Evolutionary conservation across 148 eudicot species (phyloP).

Genomic region (Rhododendron griersonianum): DNA sequence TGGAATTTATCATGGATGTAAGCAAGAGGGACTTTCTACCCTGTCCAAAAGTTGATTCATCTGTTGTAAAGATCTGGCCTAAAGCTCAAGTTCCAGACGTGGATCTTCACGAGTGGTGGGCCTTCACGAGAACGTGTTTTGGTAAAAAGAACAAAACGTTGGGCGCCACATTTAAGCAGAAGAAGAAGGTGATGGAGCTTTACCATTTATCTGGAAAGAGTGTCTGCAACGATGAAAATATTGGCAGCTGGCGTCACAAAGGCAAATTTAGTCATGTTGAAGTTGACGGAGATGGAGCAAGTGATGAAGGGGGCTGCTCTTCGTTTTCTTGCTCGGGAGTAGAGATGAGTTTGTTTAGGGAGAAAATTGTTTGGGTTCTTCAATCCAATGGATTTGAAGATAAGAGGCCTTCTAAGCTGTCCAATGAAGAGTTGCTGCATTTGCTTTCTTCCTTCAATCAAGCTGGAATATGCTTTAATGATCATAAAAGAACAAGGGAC

Average conservation of each 20-base stretch:
- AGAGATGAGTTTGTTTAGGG: slow-evolving; percentile 41
- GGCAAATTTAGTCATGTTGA: slow-evolving; percentile 19
- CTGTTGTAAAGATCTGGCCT: slow-evolving; percentile 65
- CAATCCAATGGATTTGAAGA: slow-evolving; percentile 65
- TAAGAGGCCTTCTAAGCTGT: slow-evolving; percentile 90
- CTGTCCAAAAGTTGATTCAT: slow-evolving; percentile 84
- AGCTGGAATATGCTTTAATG: slow-evolving; percentile 58
- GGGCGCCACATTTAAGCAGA: slow-evolving; percentile 89
- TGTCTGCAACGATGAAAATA: slow-evolving; percentile 18
- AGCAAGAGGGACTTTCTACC: slow-evolving; percentile 88
- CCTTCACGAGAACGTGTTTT: slow-evolving; percentile 80
- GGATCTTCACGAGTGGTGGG: slow-evolving; percentile 86
- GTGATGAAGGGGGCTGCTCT: slow-evolving; percentile 8
- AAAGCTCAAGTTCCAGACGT: slow-evolving; percentile 57
- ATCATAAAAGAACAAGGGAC: slow-evolving; percentile 26
- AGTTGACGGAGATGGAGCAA: slow-evolving; percentile 21
- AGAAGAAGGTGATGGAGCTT: slow-evolving; percentile 73
- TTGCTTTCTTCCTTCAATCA: slow-evolving; percentile 66
- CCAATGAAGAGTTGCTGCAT: slow-evolving; percentile 54
- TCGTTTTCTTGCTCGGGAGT: slow-evolving; percentile 12
- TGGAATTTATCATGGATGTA: slow-evolving; percentile 78
- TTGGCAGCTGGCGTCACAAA: neutral
- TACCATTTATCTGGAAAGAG: slow-evolving; percentile 39
- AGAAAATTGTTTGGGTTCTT: slow-evolving; percentile 50
- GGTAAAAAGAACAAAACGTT: slow-evolving; percentile 90